Evolutionary conservation across 2,329 filamentous ascomycete species (phyloP), one percentile per base, ranked within the genome.

Genomic region (Verticillium klebahnii): DNA sequence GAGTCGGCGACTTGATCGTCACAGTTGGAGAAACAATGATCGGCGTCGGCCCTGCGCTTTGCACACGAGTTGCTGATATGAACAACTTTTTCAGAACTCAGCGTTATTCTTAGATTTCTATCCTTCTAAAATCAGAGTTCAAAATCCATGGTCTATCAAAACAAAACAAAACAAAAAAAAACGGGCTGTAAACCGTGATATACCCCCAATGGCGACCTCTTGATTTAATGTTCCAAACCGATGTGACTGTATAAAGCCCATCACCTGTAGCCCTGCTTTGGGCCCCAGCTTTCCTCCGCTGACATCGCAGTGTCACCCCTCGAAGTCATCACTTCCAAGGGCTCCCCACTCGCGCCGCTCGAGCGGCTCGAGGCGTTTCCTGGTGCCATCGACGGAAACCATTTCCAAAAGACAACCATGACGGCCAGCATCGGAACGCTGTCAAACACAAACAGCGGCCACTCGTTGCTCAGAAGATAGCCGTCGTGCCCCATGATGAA

Each of bases 371-470:
- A 25, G 8, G 19, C n/a, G n/a, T n/a, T 19, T 12, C 19, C 19
- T 11, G 9, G 17, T 7, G 32, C 9, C 69, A 72, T 52, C 19
- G 45, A 52, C 6, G 69, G 69, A 23, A 71, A 70, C 56, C 65
- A 61, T 8, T 61, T 54, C 7, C 60, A 60, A 15, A 67, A 71
- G 0, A 58, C 17, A 0, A 62, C 31, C 66, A 70, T 68, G 25
- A 68, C 66, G 1, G 67, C 58, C n/a, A 71, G 69, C 75, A 80
- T 80, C n/a, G 74, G 68, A 2, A 71, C 63, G 0, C 70, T 71
- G 62, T 82, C 80, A 64, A 82, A 79, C 2, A 78, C 66, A 64
- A 79, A 82, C n/a, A 78, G 58, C 19, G 73, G 71, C 72, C 73
- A 75, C 67, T 82, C 80, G 62, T 78, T 68, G 5, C 56, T 61